A percentile compares a stretch with the other conserved stretches of the same genome.
phyloP scores from a whole-genome alignment of 2,329 filamentous ascomycete species.

The Stachybotrys chlorohalonatus region DNA sequence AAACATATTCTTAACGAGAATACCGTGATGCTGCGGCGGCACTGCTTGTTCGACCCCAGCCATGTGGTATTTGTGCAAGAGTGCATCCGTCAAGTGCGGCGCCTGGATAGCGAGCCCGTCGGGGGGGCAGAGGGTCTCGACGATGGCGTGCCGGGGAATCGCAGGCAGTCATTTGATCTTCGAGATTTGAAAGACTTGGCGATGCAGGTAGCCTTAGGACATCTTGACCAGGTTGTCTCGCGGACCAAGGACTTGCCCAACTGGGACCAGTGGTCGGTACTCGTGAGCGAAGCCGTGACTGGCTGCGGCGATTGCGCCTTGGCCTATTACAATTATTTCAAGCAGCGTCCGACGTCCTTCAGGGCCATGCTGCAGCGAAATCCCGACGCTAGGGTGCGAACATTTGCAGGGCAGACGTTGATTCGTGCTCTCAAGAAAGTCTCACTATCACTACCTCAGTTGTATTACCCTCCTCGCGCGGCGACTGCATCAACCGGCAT shows the following conservation, averaged over 20 bases:
- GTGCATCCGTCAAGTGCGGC: conserved; percentile 49
- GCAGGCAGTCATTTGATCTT: conserved; percentile 1
- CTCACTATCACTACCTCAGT: conserved; percentile 33
- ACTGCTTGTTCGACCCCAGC: conserved; percentile 68
- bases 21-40: conserved; percentile 60
- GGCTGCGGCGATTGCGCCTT: conserved; percentile 44
- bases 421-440: conserved; percentile 43
- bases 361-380: conserved; percentile 57
- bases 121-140: neutral
- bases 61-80: conserved; percentile 59
- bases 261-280: conserved; percentile 44
- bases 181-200: conserved; percentile 35
- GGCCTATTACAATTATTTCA: conserved; percentile 54
- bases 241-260: conserved; percentile 61
- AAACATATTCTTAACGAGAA: conserved; percentile 65
- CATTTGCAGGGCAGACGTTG: conserved; percentile 40
- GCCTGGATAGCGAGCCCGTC: conserved; percentile 25
- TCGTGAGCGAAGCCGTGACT: conserved; percentile 38
- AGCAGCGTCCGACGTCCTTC: conserved; percentile 44
- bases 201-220: conserved; percentile 48
- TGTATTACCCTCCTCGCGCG: conserved; percentile 29
- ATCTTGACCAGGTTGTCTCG: conserved; percentile 68
- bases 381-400: conserved; percentile 46
- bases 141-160: conserved; percentile 4
- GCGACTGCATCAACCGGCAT: conserved; percentile 11